phyloP scores from a whole-genome alignment of 2,329 filamentous ascomycete species.

The Claviceps quebecensis region DNA sequence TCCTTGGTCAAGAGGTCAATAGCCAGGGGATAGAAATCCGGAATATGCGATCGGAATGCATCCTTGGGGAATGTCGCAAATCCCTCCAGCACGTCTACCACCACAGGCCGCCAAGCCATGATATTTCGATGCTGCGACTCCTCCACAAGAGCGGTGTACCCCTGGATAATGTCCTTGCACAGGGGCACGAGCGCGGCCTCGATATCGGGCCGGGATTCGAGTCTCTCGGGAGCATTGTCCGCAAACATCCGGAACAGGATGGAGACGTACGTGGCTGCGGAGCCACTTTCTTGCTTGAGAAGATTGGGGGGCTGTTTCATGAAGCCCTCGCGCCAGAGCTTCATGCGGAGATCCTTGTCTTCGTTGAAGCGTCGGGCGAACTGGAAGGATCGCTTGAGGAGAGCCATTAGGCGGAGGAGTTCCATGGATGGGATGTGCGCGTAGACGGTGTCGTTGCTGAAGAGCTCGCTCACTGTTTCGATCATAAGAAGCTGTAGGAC shows the following conservation, averaged over 20 bases:
- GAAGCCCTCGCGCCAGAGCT: conserved; percentile 92
- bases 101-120: conserved; percentile 89
- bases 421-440: conserved; percentile 81
- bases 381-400: conserved; percentile 90
- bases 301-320: conserved; percentile 99
- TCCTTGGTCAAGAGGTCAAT: conserved; percentile 76
- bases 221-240: conserved; percentile 71
- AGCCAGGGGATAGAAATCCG: conserved; percentile 72
- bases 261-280: conserved; percentile 84
- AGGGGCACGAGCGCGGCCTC: conserved; percentile 87
- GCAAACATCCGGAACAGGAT: conserved; percentile 97
- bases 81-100: conserved; percentile 91
- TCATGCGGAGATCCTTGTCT: conserved; percentile 88
- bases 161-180: conserved; percentile 83
- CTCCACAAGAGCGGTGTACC: conserved; percentile 77
- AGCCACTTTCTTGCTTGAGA: conserved; percentile 89
- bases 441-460: conserved; percentile 94
- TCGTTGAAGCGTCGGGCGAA: conserved; percentile 97
- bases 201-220: conserved; percentile 65
- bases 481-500: conserved; percentile 98
- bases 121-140: conserved; percentile 97
- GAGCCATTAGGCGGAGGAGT: conserved; percentile 78
- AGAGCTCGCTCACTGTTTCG: conserved; percentile 96
- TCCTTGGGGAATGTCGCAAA: conserved; percentile 70
- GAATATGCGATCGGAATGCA: conserved; percentile 67